Percentiles rank a stretch among this genome's conserved stretches.
Evolutionary conservation across 345 rosid species (phyloP).

Genomic region (Dipteronia sinensis): DNA sequence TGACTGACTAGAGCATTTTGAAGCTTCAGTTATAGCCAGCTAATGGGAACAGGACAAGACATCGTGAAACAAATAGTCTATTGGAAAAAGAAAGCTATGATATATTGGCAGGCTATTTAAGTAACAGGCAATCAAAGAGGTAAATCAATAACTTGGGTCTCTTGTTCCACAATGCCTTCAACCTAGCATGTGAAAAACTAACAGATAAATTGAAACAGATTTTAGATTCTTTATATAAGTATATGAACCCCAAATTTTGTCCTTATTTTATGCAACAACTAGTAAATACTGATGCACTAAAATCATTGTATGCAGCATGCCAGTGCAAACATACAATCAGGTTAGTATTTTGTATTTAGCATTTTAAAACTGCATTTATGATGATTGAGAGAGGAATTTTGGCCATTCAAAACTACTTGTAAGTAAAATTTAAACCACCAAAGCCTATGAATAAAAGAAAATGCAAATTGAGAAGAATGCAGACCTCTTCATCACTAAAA

Average conservation of each 20-base stretch:
- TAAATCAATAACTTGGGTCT: neutral
- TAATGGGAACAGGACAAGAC: neutral
- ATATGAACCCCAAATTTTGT: neutral
- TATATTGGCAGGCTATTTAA: neutral
- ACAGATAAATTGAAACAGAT: neutral
- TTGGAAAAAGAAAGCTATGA: neutral
- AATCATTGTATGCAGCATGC: neutral
- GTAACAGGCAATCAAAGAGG: neutral
- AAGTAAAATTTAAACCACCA: neutral
- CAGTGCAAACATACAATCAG: neutral
- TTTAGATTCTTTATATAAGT: neutral
- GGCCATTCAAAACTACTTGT: neutral
- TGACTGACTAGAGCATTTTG: neutral
- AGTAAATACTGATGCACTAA: neutral
- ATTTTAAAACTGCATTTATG: neutral
- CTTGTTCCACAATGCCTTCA: neutral
- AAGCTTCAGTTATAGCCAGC: neutral
- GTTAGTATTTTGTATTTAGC: neutral
- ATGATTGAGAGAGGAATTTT: neutral
- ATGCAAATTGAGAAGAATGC: constrained; percentile 18
- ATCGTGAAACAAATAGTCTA: neutral
- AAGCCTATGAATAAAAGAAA: neutral
- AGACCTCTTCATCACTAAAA: constrained; percentile 83
- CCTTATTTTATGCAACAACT: neutral
- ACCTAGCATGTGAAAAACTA: neutral